Base-by-base conservation (phyloP, 352 stramenopile species). In the Albugo laibachii region DNA sequence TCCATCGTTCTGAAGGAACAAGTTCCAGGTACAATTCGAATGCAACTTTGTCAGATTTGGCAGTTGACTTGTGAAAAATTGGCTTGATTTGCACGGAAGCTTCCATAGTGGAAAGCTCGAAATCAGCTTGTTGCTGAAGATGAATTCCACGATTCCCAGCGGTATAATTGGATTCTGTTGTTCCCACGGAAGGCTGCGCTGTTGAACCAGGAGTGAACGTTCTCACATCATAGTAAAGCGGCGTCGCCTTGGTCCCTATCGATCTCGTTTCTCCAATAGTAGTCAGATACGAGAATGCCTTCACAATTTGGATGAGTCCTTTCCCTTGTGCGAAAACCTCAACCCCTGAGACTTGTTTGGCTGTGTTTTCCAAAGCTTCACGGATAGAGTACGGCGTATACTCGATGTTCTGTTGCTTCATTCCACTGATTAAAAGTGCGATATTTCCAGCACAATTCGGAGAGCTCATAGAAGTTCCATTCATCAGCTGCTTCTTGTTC, bases 401-500 rank as follows among this genome's bases (percentile, higher is more conserved):
- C 38, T 58, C 58, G 18, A 96, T 69, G 5, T 61, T 45, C 35
- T 69, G 55, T n/a, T 58, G 62, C 59, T 95, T 95, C 52, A 94
- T 66, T 11, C 67, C 92, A 45, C 75, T 94, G 38, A 97, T 62
- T 5, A 98, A 59, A 19, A 97, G 70, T 38, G 88, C 89, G 13
- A 97, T 69, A 61, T 88, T 94, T 36, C 94, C 94, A 16, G 79
- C 78, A 27, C 76, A 93, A 65, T 98, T 96, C 0, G 94, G 94
- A 24, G 78, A 95, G 16, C 76, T 82, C 94, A 98, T 98, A 50
- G 78, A 96, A 24, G 94, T 98, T 35, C 94, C 94, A 59, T 97
- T 97, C 83, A 97, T 98, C 35, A 97, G 76, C 61, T 93, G 73
- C 56, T 92, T 95, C 57, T 95, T 94, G 66, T 95, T 93, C 13